These are phyloP conservation scores for Neofusicoccum sp. DNA, from an alignment of 2,329 filamentous ascomycete genomes.

Conservation along the genomic window DNA sequence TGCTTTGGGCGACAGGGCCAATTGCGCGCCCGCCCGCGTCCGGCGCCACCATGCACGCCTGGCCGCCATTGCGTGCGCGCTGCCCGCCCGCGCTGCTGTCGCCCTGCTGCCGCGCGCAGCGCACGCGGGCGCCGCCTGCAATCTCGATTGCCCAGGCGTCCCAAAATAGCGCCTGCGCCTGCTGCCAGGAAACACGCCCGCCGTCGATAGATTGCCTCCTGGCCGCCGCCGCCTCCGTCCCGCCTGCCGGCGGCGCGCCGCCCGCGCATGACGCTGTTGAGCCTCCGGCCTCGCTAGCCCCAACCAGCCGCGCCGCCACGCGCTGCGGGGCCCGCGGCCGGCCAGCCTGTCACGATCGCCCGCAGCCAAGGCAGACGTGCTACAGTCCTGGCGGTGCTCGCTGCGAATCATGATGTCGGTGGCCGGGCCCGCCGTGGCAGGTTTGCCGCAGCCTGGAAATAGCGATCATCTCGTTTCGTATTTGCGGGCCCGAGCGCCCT, in stretches of 20 bases:
- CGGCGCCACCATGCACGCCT: constrained; percentile 7
- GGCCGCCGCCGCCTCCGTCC: neutral
- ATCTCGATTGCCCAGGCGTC: constrained; percentile 12
- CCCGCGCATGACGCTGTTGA: constrained; percentile 4
- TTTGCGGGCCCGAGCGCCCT: neutral
- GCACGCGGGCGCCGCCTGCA: constrained; percentile 5
- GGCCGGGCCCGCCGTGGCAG: neutral
- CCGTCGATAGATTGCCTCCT: neutral
- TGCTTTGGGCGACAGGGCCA: constrained; percentile 9
- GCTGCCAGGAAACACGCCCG: neutral
- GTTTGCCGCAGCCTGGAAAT: constrained; percentile 11
- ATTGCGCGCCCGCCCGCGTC: constrained; percentile 12
- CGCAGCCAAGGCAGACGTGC: constrained; percentile 6
- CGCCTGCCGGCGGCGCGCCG: neutral
- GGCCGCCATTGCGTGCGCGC: constrained; percentile 4
- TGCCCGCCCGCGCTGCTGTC: neutral
- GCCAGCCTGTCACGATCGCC: constrained; percentile 6
- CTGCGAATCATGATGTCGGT: neutral
- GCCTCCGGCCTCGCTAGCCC: constrained; percentile 11
- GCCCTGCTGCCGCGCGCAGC: neutral
- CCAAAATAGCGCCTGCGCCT: constrained; percentile 9
- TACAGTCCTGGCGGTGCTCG: neutral
- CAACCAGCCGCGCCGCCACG: constrained; percentile 2
- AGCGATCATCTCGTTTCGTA: constrained; percentile 15
- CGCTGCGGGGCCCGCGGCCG: neutral